Conservation (phyloP, 2,329 filamentous ascomycete species). For the Diaporthe helianthi region DNA sequence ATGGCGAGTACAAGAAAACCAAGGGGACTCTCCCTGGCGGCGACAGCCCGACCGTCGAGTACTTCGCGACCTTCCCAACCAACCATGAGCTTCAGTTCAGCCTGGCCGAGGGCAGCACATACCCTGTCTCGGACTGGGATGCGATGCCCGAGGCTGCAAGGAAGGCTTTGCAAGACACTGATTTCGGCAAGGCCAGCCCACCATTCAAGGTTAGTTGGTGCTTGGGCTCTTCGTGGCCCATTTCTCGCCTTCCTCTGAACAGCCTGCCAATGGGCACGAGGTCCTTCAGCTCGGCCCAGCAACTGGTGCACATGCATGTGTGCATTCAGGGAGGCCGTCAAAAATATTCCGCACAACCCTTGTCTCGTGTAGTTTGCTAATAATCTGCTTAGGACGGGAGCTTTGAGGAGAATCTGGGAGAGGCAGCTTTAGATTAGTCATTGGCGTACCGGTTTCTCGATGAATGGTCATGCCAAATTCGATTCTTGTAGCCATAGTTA, state of each 20-base stretch:
- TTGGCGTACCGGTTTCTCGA: background rate
- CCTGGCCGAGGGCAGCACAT: slow-evolving; percentile 42
- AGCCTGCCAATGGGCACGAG: background rate
- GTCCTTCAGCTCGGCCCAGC: background rate
- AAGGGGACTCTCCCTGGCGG: slow-evolving; percentile 36
- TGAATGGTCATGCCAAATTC: background rate
- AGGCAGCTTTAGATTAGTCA: slow-evolving; percentile 19
- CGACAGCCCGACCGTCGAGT: slow-evolving; percentile 42
- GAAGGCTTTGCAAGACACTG: slow-evolving; percentile 43
- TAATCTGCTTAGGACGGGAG: background rate
- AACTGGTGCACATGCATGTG: too few relatives aligned
- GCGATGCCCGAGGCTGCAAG: slow-evolving; percentile 43
- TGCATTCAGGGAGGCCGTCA: background rate
- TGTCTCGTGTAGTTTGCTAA: background rate
- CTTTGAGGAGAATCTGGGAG: slow-evolving; percentile 10
- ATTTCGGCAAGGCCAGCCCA: slow-evolving; percentile 50
- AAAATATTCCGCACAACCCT: background rate
- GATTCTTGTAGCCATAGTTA: slow-evolving; percentile 11
- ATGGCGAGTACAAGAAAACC: slow-evolving; percentile 44
- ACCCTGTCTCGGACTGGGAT: slow-evolving; percentile 51
- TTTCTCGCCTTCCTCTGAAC: background rate
- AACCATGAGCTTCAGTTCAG: slow-evolving; percentile 50
- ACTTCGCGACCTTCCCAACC: slow-evolving; percentile 42
- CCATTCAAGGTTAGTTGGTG: slow-evolving; percentile 44
- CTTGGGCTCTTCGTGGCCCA: background rate